Conservation (phyloP, 306 rosid species). For the Casuarina glauca region DNA sequence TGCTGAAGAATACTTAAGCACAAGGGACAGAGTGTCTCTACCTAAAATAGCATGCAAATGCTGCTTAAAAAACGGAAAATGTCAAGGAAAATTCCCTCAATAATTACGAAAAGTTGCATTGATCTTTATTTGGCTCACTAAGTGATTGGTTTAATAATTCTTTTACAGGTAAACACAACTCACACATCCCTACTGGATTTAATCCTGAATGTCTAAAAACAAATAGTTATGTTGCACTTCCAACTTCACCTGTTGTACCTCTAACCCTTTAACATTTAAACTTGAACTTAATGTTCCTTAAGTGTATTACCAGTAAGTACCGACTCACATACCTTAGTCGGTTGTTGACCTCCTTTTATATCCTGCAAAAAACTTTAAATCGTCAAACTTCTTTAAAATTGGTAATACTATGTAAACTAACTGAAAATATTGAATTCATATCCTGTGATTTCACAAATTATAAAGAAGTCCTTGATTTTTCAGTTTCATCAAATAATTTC, state of each 20-base stretch:
- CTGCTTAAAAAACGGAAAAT: no score
- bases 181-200: not conserved
- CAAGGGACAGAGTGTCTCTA: no score
- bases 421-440: not conserved
- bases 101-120: not conserved
- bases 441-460: no score
- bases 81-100: not conserved
- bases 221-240: not conserved
- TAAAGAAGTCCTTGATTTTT: no score
- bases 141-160: not conserved
- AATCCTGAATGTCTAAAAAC: not conserved
- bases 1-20: no score
- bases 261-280: not conserved
- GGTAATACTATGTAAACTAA: not conserved
- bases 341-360: constrained; percentile 33
- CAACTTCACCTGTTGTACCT: not conserved
- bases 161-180: not conserved
- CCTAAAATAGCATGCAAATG: no score
- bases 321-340: constrained; percentile 50
- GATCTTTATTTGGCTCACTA: not conserved
- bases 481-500: no score
- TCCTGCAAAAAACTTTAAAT: constrained; percentile 36
- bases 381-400: constrained; percentile 21
- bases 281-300: constrained; percentile 7
- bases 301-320: not conserved